Percentiles rank a stretch among this genome's conserved stretches.
Conservation (phyloP, 169 alveolate species). For the Cryptosporidium bovis region DNA sequence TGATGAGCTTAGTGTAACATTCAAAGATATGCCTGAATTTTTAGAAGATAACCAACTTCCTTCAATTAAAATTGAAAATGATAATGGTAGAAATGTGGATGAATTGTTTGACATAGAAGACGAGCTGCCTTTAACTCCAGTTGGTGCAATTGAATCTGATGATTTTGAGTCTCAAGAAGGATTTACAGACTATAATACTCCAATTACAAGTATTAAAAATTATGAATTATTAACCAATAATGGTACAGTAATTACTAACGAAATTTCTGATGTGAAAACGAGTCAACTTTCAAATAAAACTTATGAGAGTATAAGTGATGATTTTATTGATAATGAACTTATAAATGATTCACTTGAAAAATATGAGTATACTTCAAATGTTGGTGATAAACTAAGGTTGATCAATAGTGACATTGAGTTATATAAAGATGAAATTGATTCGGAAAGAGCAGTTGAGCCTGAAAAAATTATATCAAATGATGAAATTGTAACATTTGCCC, state of each 20-base stretch:
- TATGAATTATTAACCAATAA: not conserved
- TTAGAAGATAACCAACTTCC: not conserved
- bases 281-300: not conserved
- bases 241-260: not conserved
- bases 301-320: not conserved
- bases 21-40: constrained; percentile 12
- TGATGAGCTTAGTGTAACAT: constrained; percentile 23
- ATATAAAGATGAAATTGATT: not conserved
- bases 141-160: not conserved
- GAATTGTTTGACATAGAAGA: not conserved
- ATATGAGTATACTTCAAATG: too few relatives aligned
- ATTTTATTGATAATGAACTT: not conserved
- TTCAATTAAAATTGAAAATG: not conserved
- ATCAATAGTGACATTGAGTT: too few relatives aligned
- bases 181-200: not conserved
- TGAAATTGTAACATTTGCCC: not conserved
- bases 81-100: not conserved
- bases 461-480: not conserved
- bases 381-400: too few relatives aligned
- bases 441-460: constrained; percentile 30
- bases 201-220: not conserved
- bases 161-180: not conserved
- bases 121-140: not conserved
- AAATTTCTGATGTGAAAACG: not conserved
- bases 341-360: too few relatives aligned